Percentiles rank a stretch among this genome's conserved stretches.
phyloP scores from a whole-genome alignment of 805 yeast species.

The Saturnispora gosingensis region DNA sequence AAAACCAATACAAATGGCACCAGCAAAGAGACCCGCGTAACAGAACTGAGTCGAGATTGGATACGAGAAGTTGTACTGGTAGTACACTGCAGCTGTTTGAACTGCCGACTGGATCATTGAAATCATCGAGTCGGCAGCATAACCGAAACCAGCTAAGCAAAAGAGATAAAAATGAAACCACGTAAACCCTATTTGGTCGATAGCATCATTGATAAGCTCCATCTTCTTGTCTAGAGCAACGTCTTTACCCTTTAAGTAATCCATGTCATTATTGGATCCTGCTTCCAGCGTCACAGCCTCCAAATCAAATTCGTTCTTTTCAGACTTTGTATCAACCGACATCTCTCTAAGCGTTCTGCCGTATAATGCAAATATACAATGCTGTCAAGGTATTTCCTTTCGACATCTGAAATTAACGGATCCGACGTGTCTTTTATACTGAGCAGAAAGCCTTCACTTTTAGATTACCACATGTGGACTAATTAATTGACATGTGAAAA shows the following conservation, averaged over 20 bases:
- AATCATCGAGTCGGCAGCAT: slow-evolving; percentile 45
- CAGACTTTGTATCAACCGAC: neutral
- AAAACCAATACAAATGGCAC: slow-evolving; percentile 50
- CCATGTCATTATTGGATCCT: slow-evolving; percentile 1
- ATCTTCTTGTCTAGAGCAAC: slow-evolving; percentile 32
- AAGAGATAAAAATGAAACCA: slow-evolving; percentile 43
- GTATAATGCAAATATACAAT: no score
- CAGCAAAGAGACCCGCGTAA: slow-evolving; percentile 43
- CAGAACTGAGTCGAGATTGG: slow-evolving; percentile 38
- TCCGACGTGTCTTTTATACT: neutral
- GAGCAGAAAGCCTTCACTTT: neutral
- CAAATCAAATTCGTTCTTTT: neutral
- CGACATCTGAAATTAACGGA: neutral
- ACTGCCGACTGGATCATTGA: slow-evolving; percentile 39
- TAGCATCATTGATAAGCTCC: slow-evolving; percentile 40
- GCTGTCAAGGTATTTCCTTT: no score
- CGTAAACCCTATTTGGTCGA: slow-evolving; percentile 55
- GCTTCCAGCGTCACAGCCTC: slow-evolving; percentile 1
- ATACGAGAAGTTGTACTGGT: slow-evolving; percentile 34
- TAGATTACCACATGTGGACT: neutral
- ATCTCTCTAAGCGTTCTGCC: neutral
- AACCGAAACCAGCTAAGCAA: slow-evolving; percentile 47
- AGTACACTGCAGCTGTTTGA: slow-evolving; percentile 36
- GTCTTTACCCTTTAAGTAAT: slow-evolving; percentile 25
- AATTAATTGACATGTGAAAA: neutral